phyloP scores from a whole-genome alignment of 345 rosid genomes.

The Gynandropsis gynandra region DNA sequence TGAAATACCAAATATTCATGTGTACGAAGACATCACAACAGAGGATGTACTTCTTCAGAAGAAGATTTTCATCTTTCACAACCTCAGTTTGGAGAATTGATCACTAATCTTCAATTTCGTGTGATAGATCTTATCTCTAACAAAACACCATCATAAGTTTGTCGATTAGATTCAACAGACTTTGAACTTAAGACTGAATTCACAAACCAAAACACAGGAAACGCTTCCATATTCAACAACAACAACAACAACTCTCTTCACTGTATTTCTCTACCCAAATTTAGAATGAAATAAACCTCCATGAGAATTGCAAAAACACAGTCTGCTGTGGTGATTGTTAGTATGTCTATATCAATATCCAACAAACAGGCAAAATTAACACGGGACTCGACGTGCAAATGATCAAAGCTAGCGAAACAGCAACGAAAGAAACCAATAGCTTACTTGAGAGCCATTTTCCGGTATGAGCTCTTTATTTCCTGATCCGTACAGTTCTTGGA shows the following conservation, averaged over 20 bases:
- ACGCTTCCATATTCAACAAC: too few species aligned
- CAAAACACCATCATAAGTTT: neutral
- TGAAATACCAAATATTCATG: constrained; percentile 27
- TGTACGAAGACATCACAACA: neutral
- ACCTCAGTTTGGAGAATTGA: too few species aligned
- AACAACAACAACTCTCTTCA: too few species aligned
- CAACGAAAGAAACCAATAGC: neutral
- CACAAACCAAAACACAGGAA: too few species aligned
- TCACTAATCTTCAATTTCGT: neutral
- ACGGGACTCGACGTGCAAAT: neutral
- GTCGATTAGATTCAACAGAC: too few species aligned
- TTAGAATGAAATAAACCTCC: neutral
- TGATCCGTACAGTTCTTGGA: constrained; percentile 76
- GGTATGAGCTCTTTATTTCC: constrained; percentile 83
- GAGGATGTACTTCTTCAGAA: neutral
- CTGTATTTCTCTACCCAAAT: too few species aligned
- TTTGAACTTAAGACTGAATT: too few species aligned
- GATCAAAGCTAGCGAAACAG: constrained; percentile 4
- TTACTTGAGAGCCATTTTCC: constrained; percentile 95
- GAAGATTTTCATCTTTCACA: neutral
- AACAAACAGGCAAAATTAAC: neutral
- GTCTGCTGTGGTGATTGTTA: too few species aligned
- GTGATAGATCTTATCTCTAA: neutral
- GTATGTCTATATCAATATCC: too few species aligned
- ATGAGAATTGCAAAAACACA: neutral